These are phyloP conservation scores for Scutellaria barbata DNA, from an alignment of 257 asterid species.

Conservation along the genomic window DNA sequence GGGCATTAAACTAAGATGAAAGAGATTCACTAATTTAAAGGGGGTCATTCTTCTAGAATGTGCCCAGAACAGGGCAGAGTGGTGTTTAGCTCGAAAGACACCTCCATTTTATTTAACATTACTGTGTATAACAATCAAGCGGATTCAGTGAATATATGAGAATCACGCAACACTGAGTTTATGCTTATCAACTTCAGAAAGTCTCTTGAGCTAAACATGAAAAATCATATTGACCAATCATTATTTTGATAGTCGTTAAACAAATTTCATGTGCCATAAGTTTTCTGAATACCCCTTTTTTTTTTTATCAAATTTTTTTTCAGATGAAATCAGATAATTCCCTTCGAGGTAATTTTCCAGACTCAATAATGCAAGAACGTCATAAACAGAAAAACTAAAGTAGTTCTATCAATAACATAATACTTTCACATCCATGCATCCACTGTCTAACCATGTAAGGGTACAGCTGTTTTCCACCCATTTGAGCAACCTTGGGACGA, in stretches of 20 bases:
- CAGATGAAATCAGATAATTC: not conserved
- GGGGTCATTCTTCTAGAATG: not conserved
- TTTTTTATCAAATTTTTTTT: not conserved
- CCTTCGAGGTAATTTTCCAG: not conserved
- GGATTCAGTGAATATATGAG: not conserved
- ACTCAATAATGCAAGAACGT: slow-evolving; percentile 12
- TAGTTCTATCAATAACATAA: slow-evolving; percentile 5
- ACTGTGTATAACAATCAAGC: not conserved
- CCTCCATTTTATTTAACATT: not conserved
- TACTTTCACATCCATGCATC: slow-evolving; percentile 17
- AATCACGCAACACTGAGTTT: not conserved
- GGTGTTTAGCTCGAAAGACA: not conserved
- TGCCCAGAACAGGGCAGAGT: not conserved
- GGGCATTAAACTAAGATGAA: not conserved
- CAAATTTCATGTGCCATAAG: not conserved
- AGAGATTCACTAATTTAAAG: not conserved
- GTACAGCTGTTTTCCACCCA: slow-evolving; percentile 88
- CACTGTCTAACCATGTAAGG: slow-evolving; percentile 81
- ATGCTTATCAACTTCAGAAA: not conserved
- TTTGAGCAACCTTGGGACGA: slow-evolving; percentile 73
- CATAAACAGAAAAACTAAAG: slow-evolving; percentile 1
- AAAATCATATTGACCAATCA: not conserved
- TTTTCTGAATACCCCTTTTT: not conserved
- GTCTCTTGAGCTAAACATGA: not conserved
- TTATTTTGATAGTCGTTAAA: not conserved